These are phyloP conservation scores for Tanacetum coccineum DNA, from an alignment of 129 eudicot genomes.

Conservation along the genomic window DNA sequence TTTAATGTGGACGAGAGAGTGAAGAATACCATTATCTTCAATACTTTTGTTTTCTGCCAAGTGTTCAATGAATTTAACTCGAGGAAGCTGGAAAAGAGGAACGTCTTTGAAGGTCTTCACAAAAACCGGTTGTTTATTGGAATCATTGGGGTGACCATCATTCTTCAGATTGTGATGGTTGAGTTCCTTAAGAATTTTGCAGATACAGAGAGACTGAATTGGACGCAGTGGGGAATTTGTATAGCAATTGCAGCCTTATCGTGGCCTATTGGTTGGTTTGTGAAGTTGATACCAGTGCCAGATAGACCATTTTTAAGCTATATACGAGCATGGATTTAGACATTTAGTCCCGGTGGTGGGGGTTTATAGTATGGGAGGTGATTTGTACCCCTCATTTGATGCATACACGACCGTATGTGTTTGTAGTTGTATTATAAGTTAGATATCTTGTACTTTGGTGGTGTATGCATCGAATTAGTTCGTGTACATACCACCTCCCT, in stretches of 20 bases:
- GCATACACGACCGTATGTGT: neutral
- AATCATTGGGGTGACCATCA: slow-evolving; percentile 39
- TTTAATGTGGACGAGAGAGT: slow-evolving; percentile 33
- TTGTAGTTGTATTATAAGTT: no score
- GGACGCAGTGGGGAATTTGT: slow-evolving; percentile 54
- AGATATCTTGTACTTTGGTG: no score
- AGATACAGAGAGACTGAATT: slow-evolving; percentile 44
- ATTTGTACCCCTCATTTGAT: neutral
- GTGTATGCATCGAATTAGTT: no score
- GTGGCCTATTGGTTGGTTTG: slow-evolving; percentile 47
- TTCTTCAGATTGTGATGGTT: slow-evolving; percentile 27
- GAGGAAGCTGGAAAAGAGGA: slow-evolving; percentile 22
- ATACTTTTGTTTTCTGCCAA: slow-evolving; percentile 53
- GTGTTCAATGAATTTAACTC: slow-evolving; percentile 56
- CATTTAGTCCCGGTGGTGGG: no score
- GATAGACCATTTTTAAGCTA: slow-evolving; percentile 35
- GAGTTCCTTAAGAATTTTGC: slow-evolving; percentile 39
- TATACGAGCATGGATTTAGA: slow-evolving; percentile 6
- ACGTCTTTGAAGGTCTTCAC: slow-evolving; percentile 39
- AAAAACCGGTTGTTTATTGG: slow-evolving; percentile 47
- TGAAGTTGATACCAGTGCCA: slow-evolving; percentile 44
- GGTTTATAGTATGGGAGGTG: no score
- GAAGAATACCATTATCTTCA: slow-evolving; percentile 43
- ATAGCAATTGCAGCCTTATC: slow-evolving; percentile 43
- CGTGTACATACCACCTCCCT: neutral